Evolutionary conservation across 2,329 filamentous ascomycete species (phyloP).

Genomic region (Aureobasidium uvarum): DNA sequence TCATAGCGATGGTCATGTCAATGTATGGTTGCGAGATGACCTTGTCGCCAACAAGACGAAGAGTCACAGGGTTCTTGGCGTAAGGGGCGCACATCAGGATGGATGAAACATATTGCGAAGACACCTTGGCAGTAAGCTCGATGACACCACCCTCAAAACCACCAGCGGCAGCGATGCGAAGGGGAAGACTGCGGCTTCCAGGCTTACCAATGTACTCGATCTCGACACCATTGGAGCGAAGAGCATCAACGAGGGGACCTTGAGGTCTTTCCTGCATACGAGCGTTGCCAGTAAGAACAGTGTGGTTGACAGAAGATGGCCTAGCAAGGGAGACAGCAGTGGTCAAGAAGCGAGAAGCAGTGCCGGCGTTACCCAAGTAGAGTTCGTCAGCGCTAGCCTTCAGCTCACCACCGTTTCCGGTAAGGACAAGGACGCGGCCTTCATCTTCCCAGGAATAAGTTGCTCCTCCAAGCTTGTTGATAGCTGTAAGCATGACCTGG

Average conservation of each 20-base stretch:
- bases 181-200: slow-evolving; percentile 77
- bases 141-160: slow-evolving; percentile 86
- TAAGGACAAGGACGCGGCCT: slow-evolving; percentile 84
- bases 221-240: slow-evolving; percentile 80
- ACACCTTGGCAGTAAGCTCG: slow-evolving; percentile 89
- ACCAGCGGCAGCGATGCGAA: slow-evolving; percentile 76
- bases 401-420: slow-evolving; percentile 84
- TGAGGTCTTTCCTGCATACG: slow-evolving; percentile 97
- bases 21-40: slow-evolving; percentile 97
- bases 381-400: slow-evolving; percentile 72
- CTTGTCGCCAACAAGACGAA: slow-evolving; percentile 90
- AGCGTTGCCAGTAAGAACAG: slow-evolving; percentile 85
- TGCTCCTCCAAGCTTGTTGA: slow-evolving; percentile 78
- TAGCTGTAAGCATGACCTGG: slow-evolving; percentile 94
- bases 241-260: slow-evolving; percentile 85
- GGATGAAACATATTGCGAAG: slow-evolving; percentile 98
- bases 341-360: slow-evolving; percentile 90
- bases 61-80: slow-evolving; percentile 86
- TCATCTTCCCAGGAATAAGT: slow-evolving; percentile 92
- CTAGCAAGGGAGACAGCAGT: slow-evolving; percentile 83
- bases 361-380: slow-evolving; percentile 95
- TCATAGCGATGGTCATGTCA: slow-evolving; percentile 99
- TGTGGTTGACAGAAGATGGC: slow-evolving; percentile 62
- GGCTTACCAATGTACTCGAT: slow-evolving; percentile 83
- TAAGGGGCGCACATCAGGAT: slow-evolving; percentile 97